Percentiles rank a stretch among this genome's conserved stretches.
Conservation (phyloP, 495 filamentous ascomycete species). For the Glutinoglossum americanum region DNA sequence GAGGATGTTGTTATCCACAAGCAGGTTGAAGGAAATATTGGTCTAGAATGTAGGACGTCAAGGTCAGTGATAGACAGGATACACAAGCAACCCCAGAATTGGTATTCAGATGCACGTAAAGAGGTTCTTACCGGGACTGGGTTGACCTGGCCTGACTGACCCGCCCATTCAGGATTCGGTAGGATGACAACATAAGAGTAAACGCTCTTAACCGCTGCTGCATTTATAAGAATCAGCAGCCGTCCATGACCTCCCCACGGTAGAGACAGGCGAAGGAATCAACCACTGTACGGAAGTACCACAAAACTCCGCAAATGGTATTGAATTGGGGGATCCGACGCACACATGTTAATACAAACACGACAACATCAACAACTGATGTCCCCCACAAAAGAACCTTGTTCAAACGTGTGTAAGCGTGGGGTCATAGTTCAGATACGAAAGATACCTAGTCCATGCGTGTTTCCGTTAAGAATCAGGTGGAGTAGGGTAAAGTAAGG, state of each 20-base stretch:
- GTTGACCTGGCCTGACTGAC: background rate
- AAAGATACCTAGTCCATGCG: too few relatives aligned
- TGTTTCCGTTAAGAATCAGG: too few relatives aligned
- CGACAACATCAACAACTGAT: background rate
- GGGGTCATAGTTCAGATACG: background rate
- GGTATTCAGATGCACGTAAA: background rate
- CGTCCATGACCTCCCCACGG: background rate
- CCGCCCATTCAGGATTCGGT: background rate
- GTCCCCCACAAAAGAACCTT: background rate
- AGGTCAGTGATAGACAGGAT: background rate
- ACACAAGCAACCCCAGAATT: too few relatives aligned
- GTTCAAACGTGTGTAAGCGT: background rate
- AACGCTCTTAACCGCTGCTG: background rate
- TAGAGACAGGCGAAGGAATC: background rate
- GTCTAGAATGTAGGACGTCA: slow-evolving; percentile 19
- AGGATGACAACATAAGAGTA: background rate
- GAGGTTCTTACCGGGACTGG: background rate
- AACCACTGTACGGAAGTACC: background rate
- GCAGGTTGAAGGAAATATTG: slow-evolving; percentile 41
- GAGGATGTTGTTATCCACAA: slow-evolving; percentile 36
- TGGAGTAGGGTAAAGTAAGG: too few relatives aligned
- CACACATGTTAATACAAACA: background rate
- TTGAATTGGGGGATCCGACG: background rate
- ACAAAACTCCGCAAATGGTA: background rate
- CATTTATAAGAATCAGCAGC: background rate